phyloP scores from a whole-genome alignment of 2,329 filamentous ascomycete genomes.

The Juglanconis oblonga region DNA sequence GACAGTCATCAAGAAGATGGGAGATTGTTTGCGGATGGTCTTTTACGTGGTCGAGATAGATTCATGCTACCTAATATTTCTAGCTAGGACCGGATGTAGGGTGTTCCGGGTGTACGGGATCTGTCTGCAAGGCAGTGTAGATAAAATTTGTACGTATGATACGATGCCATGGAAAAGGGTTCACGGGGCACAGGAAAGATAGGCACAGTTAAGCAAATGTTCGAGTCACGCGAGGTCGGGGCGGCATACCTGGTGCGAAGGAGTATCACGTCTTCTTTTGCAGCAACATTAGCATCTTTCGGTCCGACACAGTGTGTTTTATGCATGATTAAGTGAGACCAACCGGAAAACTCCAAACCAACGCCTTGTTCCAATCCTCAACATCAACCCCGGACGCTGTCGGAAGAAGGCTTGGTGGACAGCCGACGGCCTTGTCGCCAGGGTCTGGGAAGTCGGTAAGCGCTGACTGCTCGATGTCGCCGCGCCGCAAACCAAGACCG shows the following conservation, averaged over 20 bases:
- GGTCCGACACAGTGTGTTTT: slow-evolving; percentile 7
- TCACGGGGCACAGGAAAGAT: background rate
- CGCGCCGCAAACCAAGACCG: too few relatives aligned
- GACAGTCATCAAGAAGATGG: background rate
- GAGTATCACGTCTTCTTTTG: slow-evolving; percentile 17
- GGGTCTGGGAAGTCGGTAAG: background rate
- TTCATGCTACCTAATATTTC: background rate
- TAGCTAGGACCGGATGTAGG: background rate
- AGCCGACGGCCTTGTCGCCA: too few relatives aligned
- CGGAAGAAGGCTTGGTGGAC: too few relatives aligned
- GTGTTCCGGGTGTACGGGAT: background rate
- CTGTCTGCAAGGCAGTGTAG: background rate
- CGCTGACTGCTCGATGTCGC: too few relatives aligned
- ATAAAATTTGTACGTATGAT: slow-evolving; percentile 1
- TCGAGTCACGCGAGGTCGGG: background rate
- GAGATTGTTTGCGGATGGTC: background rate
- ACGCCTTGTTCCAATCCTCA: background rate
- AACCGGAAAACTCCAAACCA: slow-evolving; percentile 27
- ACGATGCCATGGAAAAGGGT: background rate
- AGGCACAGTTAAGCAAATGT: background rate
- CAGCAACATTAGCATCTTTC: slow-evolving; percentile 28
- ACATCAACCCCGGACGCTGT: too few relatives aligned
- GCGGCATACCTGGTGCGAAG: slow-evolving; percentile 22
- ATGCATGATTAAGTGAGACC: slow-evolving; percentile 32
- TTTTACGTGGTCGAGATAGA: background rate